Conservation (phyloP, 1,284 basidiomycete genomes). For the Boletus smithii region DNA sequence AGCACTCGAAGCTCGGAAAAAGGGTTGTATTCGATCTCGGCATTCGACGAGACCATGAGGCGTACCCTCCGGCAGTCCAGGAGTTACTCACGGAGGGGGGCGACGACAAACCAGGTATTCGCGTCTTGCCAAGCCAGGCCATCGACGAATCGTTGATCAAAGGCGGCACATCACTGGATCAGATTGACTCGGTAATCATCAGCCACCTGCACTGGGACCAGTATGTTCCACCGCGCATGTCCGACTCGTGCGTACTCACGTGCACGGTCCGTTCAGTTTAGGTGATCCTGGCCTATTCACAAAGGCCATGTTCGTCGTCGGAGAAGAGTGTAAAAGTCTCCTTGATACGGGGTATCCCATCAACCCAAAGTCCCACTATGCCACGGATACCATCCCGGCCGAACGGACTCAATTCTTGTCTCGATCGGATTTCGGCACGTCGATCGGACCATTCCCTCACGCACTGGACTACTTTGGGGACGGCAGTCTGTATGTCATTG, state of each 20-base stretch:
- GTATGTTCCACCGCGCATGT: conserved; percentile 24
- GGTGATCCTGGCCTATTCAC: conserved; percentile 45
- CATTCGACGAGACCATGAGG: conserved; percentile 43
- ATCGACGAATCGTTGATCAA: conserved; percentile 45
- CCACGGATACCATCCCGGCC: conserved; percentile 38
- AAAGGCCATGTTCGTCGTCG: conserved; percentile 45
- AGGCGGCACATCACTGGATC: conserved; percentile 42
- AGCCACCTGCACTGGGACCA: conserved; percentile 48
- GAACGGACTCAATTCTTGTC: conserved; percentile 36
- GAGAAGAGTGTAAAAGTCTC: conserved; percentile 33
- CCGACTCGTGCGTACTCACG: conserved; percentile 17
- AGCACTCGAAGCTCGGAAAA: conserved; percentile 39
- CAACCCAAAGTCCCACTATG: conserved; percentile 35
- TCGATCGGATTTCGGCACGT: conserved; percentile 37
- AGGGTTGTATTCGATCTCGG: conserved; percentile 53
- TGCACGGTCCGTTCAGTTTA: conserved; percentile 16
- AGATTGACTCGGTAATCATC: conserved; percentile 43
- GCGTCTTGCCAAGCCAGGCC: conserved; percentile 39
- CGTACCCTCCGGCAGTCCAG: conserved; percentile 36
- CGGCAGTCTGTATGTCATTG: conserved; percentile 52
- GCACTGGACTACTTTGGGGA: conserved; percentile 54
- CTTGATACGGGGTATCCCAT: conserved; percentile 40
- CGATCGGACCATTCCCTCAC: conserved; percentile 48
- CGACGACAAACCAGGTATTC: conserved; percentile 15
- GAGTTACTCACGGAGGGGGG: conserved; percentile 18